These are phyloP conservation scores for Prunus armeniaca DNA, from an alignment of 306 rosid species.

Conservation along the genomic window DNA sequence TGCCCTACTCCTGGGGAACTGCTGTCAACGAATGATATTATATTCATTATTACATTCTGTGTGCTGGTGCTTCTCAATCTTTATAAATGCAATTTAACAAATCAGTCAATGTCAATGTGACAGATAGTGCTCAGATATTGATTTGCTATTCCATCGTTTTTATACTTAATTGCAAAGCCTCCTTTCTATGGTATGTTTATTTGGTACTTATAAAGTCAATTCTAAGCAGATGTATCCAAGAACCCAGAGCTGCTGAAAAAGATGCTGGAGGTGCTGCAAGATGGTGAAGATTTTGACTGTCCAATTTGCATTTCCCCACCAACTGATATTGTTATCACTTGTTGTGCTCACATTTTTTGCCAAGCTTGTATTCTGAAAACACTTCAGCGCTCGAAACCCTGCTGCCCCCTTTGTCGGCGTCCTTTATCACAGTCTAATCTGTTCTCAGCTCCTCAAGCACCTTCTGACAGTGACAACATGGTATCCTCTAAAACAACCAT, in stretches of 20 bases:
- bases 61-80: not conserved
- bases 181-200: not conserved
- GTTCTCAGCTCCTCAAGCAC: slow-evolving; percentile 61
- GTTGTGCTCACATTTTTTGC: slow-evolving; percentile 79
- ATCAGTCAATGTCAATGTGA: not conserved
- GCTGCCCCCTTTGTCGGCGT: slow-evolving; percentile 82
- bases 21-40: not conserved
- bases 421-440: slow-evolving; percentile 53
- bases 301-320: slow-evolving; percentile 77
- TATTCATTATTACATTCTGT: not conserved
- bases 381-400: slow-evolving; percentile 36
- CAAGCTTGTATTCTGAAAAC: slow-evolving; percentile 62
- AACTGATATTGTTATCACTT: slow-evolving; percentile 53
- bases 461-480: slow-evolving; percentile 29
- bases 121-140: not conserved
- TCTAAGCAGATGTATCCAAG: slow-evolving; percentile 59
- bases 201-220: slow-evolving; percentile 13
- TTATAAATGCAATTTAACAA: not conserved
- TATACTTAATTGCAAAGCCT: not conserved
- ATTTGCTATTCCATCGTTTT: not conserved
- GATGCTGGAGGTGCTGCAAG: slow-evolving; percentile 63
- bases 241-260: slow-evolving; percentile 67
- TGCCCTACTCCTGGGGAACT: not conserved
- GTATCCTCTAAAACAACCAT: slow-evolving; percentile 15
- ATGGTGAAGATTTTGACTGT: slow-evolving; percentile 83